Conservation (phyloP, 2,329 filamentous ascomycete genomes). For the Cordyceps fumosorosea region DNA sequence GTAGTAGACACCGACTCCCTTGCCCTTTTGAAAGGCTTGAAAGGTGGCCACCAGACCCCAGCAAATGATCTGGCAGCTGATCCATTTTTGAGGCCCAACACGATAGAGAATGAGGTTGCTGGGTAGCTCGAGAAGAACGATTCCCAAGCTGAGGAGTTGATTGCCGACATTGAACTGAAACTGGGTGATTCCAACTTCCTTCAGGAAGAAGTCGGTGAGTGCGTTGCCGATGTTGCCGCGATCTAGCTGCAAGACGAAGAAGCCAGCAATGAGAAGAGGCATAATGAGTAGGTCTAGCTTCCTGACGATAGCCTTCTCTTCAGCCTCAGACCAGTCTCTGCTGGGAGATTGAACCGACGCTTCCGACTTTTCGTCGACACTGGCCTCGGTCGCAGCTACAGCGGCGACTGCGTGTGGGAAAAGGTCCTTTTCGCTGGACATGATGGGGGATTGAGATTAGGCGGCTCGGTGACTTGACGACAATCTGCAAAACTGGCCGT, state of each 20-base stretch:
- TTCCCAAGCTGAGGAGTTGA: slow-evolving; percentile 36
- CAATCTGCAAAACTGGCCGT: neutral
- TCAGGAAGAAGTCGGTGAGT: slow-evolving; percentile 36
- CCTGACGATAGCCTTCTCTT: neutral
- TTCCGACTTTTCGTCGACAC: neutral
- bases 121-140: slow-evolving; percentile 34
- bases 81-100: slow-evolving; percentile 36
- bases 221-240: slow-evolving; percentile 25
- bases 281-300: slow-evolving; percentile 19
- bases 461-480: neutral
- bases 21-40: slow-evolving; percentile 26
- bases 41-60: slow-evolving; percentile 29
- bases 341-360: neutral
- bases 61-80: slow-evolving; percentile 22
- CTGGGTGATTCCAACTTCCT: slow-evolving; percentile 37
- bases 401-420: neutral
- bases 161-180: slow-evolving; percentile 41
- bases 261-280: slow-evolving; percentile 36
- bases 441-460: neutral
- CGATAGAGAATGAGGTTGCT: slow-evolving; percentile 39
- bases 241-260: slow-evolving; percentile 26
- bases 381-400: neutral
- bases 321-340: neutral
- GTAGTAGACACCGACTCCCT: slow-evolving; percentile 4
- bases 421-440: neutral